phyloP scores from a whole-genome alignment of 495 filamentous ascomycete species.

The Hamigera avellanea region DNA sequence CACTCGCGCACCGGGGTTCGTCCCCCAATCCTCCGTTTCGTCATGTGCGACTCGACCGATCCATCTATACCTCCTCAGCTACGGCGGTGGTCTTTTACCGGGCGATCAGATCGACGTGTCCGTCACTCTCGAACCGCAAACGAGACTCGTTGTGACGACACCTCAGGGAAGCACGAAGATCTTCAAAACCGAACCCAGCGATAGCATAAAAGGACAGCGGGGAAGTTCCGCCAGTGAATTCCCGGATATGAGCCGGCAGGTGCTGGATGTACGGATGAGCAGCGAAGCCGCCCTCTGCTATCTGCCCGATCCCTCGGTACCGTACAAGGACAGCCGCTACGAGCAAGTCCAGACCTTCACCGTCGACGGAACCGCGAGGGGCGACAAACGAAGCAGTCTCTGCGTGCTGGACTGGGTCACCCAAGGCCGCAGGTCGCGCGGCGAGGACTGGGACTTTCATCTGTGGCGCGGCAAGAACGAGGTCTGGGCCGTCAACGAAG shows the following conservation, averaged over 20 bases:
- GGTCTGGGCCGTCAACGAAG: constrained; percentile 47
- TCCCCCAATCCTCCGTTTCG: constrained; percentile 17
- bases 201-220: constrained; percentile 16
- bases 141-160: constrained; percentile 73
- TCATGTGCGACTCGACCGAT: constrained; percentile 26
- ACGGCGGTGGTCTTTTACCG: constrained; percentile 85
- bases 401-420: constrained; percentile 90
- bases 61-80: constrained; percentile 81
- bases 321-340: constrained; percentile 69
- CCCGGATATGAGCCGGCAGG: constrained; percentile 53
- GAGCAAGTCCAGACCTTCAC: constrained; percentile 70
- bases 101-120: constrained; percentile 69
- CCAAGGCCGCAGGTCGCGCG: constrained; percentile 71
- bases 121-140: constrained; percentile 48
- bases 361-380: constrained; percentile 42
- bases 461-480: constrained; percentile 78
- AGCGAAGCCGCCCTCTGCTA: constrained; percentile 63
- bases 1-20: constrained; percentile 42
- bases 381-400: constrained; percentile 38
- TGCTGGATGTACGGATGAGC: constrained; percentile 49
- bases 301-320: constrained; percentile 90
- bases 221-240: constrained; percentile 14
- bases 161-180: constrained; percentile 90
- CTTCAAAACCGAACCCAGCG: constrained; percentile 58
- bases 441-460: constrained; percentile 79